Base-by-base conservation (phyloP, 768 basidiomycete genomes). In the Guyanaporus albipodus region DNA sequence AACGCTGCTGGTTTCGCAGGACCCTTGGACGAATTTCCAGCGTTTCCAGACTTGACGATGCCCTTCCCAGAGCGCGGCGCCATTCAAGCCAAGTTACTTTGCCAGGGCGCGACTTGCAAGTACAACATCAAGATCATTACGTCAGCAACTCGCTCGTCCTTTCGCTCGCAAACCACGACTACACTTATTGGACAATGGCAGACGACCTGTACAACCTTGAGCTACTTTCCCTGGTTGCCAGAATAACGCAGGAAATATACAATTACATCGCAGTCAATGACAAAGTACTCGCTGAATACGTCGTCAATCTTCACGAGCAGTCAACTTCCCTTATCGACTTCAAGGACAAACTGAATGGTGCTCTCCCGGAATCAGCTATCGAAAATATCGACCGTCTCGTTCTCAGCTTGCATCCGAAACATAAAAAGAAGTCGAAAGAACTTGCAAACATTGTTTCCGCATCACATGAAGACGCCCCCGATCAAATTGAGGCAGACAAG, bases 331-430 rank as follows among this genome's bases (percentile, higher is more conserved):
- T 92, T 41, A 71, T 74, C 7, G 80, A 82, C 38, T 99, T 98
- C 79, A 90, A 91, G 70, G 62, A 67, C 38, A 85, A 88, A 63
- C 78, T 98, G 36, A 74, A 76, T 44, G 83, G 85, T 17, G 82
- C 81, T 53, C 93, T 97, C 60, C 86, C 92, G 4, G 89, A 90
- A 52, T 89, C 89, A 22, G 89, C 97, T 62, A 70, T 95, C 48
- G 87, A 93, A 66, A 94, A 86, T 60, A 80, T 98, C 27, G 95
- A 99, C 71, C 87, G 96, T 17, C 80, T 98, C 42, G 91, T 99
- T 56, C 79, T 96, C 44, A 89, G 79, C 47, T 81, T 97, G 76
- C 95, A 99, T 58, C 96, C 95, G 1, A 96, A 92, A 60, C 87
- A 97, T 73, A 96, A 91, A 75, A 89, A 89, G 67, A 73, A 70